Conservation (phyloP, 2,329 filamentous ascomycete species). For the Calonectria ilicicola region DNA sequence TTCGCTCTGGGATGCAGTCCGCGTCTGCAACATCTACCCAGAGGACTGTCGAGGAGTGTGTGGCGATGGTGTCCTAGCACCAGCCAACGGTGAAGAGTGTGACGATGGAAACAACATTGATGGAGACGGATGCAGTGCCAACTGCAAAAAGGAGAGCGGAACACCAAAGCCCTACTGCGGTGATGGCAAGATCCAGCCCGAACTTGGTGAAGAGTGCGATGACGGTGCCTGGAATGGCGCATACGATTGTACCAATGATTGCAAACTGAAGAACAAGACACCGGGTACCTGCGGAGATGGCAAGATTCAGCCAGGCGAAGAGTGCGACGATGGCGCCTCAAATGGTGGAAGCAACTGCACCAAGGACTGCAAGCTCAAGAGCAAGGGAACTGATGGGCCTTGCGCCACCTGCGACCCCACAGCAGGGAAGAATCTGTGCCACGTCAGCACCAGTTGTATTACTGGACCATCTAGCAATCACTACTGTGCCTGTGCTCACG, state of each 20-base stretch:
- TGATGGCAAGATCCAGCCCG: not conserved
- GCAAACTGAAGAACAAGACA: not conserved
- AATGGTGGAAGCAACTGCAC: not conserved
- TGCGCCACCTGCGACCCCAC: not conserved
- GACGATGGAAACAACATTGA: conserved; percentile 3
- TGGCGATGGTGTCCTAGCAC: conserved; percentile 6
- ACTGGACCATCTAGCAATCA: not conserved
- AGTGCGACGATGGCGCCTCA: not conserved
- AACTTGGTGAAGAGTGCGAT: conserved; percentile 5
- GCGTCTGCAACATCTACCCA: conserved; percentile 3
- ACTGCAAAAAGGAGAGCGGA: not conserved
- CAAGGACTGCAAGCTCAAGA: not conserved
- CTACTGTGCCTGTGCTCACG: conserved; percentile 3
- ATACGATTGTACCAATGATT: not conserved
- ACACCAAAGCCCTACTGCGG: not conserved
- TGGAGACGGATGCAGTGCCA: not conserved
- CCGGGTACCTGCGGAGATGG: not conserved
- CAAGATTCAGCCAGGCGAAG: not conserved
- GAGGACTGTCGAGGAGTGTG: not conserved
- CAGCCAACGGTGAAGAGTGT: conserved; percentile 8
- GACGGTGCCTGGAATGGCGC: not conserved
- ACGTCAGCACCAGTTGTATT: conserved; percentile 3
- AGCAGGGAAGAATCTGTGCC: not conserved
- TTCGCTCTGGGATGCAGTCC: not conserved
- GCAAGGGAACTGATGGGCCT: not conserved